A percentile compares a stretch with the other conserved stretches of the same genome.
phyloP scores from a whole-genome alignment of 768 basidiomycete species.

The Psilocybe tampanensis region DNA sequence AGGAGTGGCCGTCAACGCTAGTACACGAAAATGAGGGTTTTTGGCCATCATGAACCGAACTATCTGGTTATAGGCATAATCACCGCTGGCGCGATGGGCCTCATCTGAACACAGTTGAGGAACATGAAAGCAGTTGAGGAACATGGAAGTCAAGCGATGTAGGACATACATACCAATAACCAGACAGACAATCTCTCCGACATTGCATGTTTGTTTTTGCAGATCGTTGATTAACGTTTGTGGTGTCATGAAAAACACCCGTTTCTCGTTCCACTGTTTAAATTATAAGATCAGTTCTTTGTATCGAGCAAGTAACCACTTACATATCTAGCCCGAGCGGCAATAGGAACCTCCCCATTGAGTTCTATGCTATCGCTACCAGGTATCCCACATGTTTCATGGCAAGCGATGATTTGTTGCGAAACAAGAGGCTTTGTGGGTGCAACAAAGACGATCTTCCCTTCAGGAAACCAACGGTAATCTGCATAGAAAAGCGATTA shows the following conservation, averaged over 20 bases:
- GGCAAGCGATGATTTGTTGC: constrained; percentile 94
- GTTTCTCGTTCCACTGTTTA: constrained; percentile 74
- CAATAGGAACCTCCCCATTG: constrained; percentile 70
- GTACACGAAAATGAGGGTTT: constrained; percentile 89
- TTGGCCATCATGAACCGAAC: constrained; percentile 91
- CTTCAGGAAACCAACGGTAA: constrained; percentile 91
- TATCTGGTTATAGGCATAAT: constrained; percentile 90
- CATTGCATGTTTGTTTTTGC: constrained; percentile 69
- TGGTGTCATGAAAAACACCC: constrained; percentile 95
- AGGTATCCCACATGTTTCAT: constrained; percentile 91
- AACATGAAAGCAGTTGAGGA: no score
- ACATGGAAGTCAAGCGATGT: not conserved
- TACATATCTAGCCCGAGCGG: constrained; percentile 62
- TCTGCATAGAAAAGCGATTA: constrained; percentile 41
- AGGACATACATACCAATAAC: constrained; percentile 70
- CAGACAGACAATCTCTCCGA: constrained; percentile 78
- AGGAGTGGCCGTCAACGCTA: constrained; percentile 96
- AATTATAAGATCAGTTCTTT: not conserved
- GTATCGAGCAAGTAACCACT: constrained; percentile 24
- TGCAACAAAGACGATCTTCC: constrained; percentile 93
- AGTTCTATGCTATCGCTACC: constrained; percentile 83
- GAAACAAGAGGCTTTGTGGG: constrained; percentile 96
- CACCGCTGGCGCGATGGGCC: constrained; percentile 92
- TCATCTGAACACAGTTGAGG: constrained; percentile 54
- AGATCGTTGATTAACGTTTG: constrained; percentile 94